Percentiles rank a stretch among this genome's conserved stretches.
These are phyloP conservation scores for Colletotrichum theobromicola DNA, from an alignment of 2,329 filamentous ascomycete genomes.

Conservation along the genomic window DNA sequence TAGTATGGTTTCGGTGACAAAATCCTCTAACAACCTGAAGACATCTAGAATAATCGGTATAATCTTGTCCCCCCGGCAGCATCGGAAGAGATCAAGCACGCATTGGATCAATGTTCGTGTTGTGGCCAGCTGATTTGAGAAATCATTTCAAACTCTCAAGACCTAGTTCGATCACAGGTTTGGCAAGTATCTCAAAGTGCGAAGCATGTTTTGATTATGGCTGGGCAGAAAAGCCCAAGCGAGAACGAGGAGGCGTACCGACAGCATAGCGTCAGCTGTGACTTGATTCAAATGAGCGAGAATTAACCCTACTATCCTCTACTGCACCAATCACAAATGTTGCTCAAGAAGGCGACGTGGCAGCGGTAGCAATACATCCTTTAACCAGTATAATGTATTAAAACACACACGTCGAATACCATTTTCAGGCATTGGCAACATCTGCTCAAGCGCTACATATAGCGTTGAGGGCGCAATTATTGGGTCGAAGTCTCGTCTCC, in stretches of 20 bases:
- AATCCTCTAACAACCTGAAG: background rate
- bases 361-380: too few relatives aligned
- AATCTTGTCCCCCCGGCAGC: background rate
- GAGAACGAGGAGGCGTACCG: background rate
- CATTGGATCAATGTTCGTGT: background rate
- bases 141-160: background rate
- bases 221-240: background rate
- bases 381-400: background rate
- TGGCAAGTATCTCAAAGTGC: background rate
- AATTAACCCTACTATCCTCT: background rate
- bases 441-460: background rate
- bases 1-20: background rate
- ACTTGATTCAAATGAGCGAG: background rate
- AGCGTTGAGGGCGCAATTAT: background rate
- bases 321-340: background rate
- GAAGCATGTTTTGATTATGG: background rate
- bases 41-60: background rate
- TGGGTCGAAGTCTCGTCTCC: background rate
- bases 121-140: background rate
- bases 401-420: background rate
- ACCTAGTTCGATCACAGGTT: background rate
- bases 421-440: background rate
- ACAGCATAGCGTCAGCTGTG: background rate
- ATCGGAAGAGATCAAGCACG: background rate
- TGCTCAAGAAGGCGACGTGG: background rate